Evolutionary conservation across 257 asterid genomes (phyloP).

Genomic region (Anisodus tanguticus): DNA sequence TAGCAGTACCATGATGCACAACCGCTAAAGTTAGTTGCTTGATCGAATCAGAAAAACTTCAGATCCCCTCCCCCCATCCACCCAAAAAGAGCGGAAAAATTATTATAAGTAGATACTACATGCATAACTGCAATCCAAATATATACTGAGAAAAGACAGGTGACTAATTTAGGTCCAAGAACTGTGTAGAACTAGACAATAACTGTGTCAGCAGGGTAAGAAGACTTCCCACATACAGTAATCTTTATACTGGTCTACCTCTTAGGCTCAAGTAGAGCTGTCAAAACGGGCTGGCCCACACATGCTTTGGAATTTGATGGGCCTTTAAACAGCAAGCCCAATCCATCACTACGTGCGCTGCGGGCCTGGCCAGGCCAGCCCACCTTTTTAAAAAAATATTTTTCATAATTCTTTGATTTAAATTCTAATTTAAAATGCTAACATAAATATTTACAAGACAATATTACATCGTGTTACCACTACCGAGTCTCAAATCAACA

Average conservation of each 20-base stretch:
- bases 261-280: no score
- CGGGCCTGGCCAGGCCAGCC: no score
- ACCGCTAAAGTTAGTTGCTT: not conserved
- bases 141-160: not conserved
- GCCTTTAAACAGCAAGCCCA: no score
- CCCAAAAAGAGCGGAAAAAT: not conserved
- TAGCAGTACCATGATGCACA: not conserved
- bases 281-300: no score
- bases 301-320: no score
- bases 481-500: no score
- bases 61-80: not conserved
- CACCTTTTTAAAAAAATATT: no score
- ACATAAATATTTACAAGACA: no score
- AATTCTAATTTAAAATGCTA: no score
- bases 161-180: conserved; percentile 16
- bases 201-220: not conserved
- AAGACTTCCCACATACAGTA: not conserved
- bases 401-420: no score
- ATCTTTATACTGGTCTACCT: not conserved
- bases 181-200: not conserved
- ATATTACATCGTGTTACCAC: no score
- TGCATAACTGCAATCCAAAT: not conserved
- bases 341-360: no score
- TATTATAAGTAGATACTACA: not conserved
- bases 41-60: not conserved